Base-by-base conservation (phyloP, 2,329 filamentous ascomycete genomes). In the Hypomyces perniciosus region DNA sequence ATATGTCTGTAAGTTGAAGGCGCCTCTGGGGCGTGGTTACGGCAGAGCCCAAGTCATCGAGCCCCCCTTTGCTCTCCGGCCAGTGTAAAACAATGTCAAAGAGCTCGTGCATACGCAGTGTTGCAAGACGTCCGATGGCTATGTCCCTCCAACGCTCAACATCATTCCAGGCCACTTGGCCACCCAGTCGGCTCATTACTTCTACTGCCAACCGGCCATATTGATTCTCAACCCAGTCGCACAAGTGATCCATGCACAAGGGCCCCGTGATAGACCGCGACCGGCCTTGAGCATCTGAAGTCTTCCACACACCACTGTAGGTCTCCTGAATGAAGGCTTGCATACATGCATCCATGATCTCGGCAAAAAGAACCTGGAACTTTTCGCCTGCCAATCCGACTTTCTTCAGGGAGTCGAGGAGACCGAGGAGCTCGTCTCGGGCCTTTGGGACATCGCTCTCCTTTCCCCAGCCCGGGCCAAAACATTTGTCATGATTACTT, bases 1-100 rank as follows among this genome's bases (percentile, higher is more conserved):
- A 92, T 35, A 76, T 77, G 39, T 82, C 78, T 2, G 86, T 90
- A 8, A 93, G 74, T 57, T 87, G 77, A 20, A 86, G 72, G 46
- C 89, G 84, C 33, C 83, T 79, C 50, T 83, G 79, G 3, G 85
- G 77, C 1, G 84, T 84, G 8, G 81, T 86, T 30, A 89, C 79
- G 42, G 85, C 83, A 48, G 84, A 79, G 54, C 85, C 78, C 55
- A 92, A 78, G 62, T 93, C 89, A 30, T 88, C 79, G 3, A 93
- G 76, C 1, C 85, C 89, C 2, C 84, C 84, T 49, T 78, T 75
- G 57, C 85, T 89, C 34, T 77, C 68, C 4, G 88, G 86, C 88
- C 88, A 93, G 51, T 79, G 75, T 51, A 87, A 76, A 42, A 90
- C 83, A 61, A 92, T 90, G 61, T 91, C 86, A 60, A 90, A 92